These are phyloP conservation scores for Lobosporangium transversale DNA, from an alignment of 192 early-diverging fungal genomes.

Conservation along the genomic window DNA sequence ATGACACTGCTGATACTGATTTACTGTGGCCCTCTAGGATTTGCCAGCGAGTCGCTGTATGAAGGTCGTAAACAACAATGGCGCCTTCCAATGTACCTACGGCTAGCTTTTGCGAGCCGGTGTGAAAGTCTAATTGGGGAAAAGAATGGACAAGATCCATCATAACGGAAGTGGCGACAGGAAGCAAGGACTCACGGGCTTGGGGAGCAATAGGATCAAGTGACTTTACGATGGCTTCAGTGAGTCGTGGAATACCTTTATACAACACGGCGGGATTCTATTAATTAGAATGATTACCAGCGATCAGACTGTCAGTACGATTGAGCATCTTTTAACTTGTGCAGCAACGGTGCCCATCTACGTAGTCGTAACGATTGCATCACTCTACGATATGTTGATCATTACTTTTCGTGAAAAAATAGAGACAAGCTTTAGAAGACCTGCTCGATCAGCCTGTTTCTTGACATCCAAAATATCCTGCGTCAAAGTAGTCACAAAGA, in stretches of 20 bases:
- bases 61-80: constrained; percentile 80
- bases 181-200: constrained; percentile 75
- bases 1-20: constrained; percentile 73
- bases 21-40: constrained; percentile 82
- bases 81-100: constrained; percentile 82
- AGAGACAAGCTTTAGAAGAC: constrained; percentile 73
- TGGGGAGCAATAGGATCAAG: constrained; percentile 81
- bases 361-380: too few species aligned
- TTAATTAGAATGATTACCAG: too few species aligned
- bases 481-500: constrained; percentile 79
- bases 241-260: constrained; percentile 66
- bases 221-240: constrained; percentile 84
- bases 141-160: constrained; percentile 73
- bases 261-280: constrained; percentile 78
- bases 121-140: constrained; percentile 80
- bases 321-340: too few species aligned
- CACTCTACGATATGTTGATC: not conserved
- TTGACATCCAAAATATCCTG: constrained; percentile 80
- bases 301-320: too few species aligned
- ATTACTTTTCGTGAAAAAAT: constrained; percentile 79
- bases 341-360: too few species aligned
- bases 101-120: constrained; percentile 75
- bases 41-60: constrained; percentile 80
- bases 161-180: constrained; percentile 63
- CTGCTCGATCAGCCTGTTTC: constrained; percentile 63